These are phyloP conservation scores for Alternaria tenuissima DNA, from an alignment of 2,329 filamentous ascomycete genomes.

Conservation along the genomic window DNA sequence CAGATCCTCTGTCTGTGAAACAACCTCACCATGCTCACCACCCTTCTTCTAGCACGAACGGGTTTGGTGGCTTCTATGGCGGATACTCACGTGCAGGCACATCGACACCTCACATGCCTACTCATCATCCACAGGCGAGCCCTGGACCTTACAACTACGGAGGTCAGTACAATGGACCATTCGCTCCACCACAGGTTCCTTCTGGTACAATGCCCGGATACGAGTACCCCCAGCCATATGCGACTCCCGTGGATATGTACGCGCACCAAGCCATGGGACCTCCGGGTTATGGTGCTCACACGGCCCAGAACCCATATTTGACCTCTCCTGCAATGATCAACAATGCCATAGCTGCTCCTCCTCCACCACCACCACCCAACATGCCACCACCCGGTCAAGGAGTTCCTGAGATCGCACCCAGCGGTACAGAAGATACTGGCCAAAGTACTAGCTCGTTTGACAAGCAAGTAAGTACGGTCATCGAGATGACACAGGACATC, in stretches of 20 bases:
- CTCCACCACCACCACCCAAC: conserved; percentile 34
- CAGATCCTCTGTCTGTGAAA: conserved; percentile 62
- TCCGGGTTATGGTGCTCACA: conserved; percentile 37
- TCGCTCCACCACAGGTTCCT: conserved; percentile 46
- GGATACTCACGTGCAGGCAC: conserved; percentile 50
- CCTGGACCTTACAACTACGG: conserved; percentile 49
- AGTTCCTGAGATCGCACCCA: conserved; percentile 24
- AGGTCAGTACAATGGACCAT: conserved; percentile 47
- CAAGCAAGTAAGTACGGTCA: conserved; percentile 52
- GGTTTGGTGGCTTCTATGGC: conserved; percentile 44
- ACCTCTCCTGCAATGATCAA: conserved; percentile 44
- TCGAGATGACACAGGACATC: conserved; percentile 64
- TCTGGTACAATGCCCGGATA: conserved; percentile 32
- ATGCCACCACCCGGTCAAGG: conserved; percentile 30
- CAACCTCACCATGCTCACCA: conserved; percentile 46
- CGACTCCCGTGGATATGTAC: conserved; percentile 41
- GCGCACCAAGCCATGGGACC: conserved; percentile 42
- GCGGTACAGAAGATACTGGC: conserved; percentile 31
- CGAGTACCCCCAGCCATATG: conserved; percentile 43
- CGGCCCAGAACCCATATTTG: conserved; percentile 39
- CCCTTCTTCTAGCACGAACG: conserved; percentile 29
- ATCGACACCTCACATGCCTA: conserved; percentile 47
- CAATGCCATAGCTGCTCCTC: conserved; percentile 32
- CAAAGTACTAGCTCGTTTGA: conserved; percentile 48
- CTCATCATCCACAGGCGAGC: conserved; percentile 47